A percentile compares a stretch with the other conserved stretches of the same genome.
Evolutionary conservation across 2,329 filamentous ascomycete species (phyloP).

Genomic region (Fusarium heterosporum): DNA sequence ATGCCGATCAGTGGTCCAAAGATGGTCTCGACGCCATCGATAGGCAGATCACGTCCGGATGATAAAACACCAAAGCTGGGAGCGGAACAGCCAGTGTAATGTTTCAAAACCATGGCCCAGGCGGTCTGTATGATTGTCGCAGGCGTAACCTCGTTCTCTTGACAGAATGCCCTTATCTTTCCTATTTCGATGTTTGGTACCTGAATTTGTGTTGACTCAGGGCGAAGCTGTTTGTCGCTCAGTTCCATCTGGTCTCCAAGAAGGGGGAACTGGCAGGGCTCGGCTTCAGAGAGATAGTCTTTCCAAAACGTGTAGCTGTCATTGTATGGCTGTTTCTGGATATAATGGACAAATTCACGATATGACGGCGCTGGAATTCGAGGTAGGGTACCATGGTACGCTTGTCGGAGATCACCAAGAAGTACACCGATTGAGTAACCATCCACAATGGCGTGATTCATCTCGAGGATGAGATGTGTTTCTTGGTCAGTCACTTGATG

Average conservation of each 20-base stretch:
- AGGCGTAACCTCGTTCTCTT: background rate
- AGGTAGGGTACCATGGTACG: background rate
- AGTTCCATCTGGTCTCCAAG: background rate
- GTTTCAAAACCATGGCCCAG: constrained; percentile 1
- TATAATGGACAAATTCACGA: background rate
- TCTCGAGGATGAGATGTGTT: background rate
- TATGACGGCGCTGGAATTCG: background rate
- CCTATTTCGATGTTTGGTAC: background rate
- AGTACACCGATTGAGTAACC: background rate
- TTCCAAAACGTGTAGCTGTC: background rate
- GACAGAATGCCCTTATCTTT: background rate
- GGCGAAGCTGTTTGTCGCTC: background rate
- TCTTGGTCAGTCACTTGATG: background rate
- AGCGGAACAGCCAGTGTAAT: background rate
- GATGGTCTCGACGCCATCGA: background rate
- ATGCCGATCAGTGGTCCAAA: constrained; percentile 15
- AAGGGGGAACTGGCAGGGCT: constrained; percentile 9
- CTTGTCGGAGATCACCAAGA: background rate
- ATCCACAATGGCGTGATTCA: constrained; percentile 6
- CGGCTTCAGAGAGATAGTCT: background rate
- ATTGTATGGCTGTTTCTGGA: background rate
- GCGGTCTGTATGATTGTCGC: background rate
- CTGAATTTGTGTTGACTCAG: background rate
- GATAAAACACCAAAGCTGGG: constrained; percentile 1
- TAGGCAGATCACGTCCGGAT: constrained; percentile 1